Evolutionary conservation across 2,329 filamentous ascomycete species (phyloP), one percentile per base, ranked within the genome.

Genomic region (Aaosphaeria pasadenensis): DNA sequence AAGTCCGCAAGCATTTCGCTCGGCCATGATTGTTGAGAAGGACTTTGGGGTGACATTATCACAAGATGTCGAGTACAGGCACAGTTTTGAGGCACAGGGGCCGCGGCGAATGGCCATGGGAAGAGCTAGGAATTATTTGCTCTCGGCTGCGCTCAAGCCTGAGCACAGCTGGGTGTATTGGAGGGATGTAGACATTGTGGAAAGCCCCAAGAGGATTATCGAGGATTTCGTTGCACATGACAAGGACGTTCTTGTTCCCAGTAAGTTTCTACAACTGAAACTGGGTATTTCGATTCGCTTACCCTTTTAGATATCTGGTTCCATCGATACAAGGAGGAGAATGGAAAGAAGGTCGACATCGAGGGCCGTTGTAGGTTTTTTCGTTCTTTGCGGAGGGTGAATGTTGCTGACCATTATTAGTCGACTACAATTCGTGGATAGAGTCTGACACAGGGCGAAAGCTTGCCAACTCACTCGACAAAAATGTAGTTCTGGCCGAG

Each of bases 101-200:
- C 91, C 92, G 5, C 84, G 94, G 54, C 85, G 94, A 56, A 97
- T 92, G 74, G 84, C 87, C 33, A 91, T 99, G 82, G 94, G 88
- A 41, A 85, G 81, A 58, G 94, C 94, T 30, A 84, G 94, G 59
- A 99, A 99, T 71, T 99, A 95, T 71, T 79, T 99, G 17, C 82
- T 99, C 2, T 83, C 85, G 31, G 79, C 89, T 0, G 87, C 94
- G 3, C 69, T 99, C 62, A 95, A 95, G 75, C 85, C 91, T 0
- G 91, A 97, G 52, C 94, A 99, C 69, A 92, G 91, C 6, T 99
- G 94, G 94, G 91, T 97, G 6, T 97, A 96, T 71, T 99, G 94
- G 94, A 84, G 94, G 51, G 94, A 99, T 69, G 91, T 96, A 43
- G 94, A 99, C 71, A 96, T 99, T 60, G 85, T 89, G 42, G 91